Evolutionary conservation across 192 early-diverging fungal genomes (phyloP).

Genomic region (Allomyces arbusculus): DNA sequence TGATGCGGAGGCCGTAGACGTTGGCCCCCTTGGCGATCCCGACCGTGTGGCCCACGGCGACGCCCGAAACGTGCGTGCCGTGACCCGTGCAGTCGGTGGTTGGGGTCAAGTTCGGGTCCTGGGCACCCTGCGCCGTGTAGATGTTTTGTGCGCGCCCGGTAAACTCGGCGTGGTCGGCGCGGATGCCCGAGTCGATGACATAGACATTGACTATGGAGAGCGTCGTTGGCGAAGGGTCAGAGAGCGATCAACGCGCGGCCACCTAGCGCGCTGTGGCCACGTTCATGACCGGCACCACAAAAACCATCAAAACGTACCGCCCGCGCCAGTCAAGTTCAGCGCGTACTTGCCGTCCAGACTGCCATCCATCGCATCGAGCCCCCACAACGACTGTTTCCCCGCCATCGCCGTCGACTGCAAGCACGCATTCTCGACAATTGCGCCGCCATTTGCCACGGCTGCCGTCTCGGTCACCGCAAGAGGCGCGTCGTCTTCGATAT

Average conservation of each 20-base stretch:
- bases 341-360: not conserved
- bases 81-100: not conserved
- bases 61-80: not conserved
- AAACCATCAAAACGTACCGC: too few species aligned
- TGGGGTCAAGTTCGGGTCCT: too few species aligned
- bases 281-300: too few species aligned
- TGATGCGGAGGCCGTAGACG: not conserved
- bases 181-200: too few species aligned
- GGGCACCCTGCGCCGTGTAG: too few species aligned
- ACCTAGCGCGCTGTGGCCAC: too few species aligned
- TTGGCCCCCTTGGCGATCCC: not conserved
- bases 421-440: not conserved
- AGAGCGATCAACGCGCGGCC: too few species aligned
- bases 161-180: too few species aligned
- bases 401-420: not conserved
- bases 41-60: not conserved
- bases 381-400: not conserved
- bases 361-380: not conserved
- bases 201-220: too few species aligned
- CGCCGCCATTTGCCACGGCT: not conserved
- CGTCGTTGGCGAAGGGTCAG: too few species aligned
- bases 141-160: too few species aligned
- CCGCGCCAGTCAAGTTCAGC: not conserved
- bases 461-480: too few species aligned
- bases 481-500: not conserved